Percentiles rank a stretch among this genome's conserved stretches.
Conservation (phyloP, 2,329 filamentous ascomycete species). For the Cytospora chrysosperma region DNA sequence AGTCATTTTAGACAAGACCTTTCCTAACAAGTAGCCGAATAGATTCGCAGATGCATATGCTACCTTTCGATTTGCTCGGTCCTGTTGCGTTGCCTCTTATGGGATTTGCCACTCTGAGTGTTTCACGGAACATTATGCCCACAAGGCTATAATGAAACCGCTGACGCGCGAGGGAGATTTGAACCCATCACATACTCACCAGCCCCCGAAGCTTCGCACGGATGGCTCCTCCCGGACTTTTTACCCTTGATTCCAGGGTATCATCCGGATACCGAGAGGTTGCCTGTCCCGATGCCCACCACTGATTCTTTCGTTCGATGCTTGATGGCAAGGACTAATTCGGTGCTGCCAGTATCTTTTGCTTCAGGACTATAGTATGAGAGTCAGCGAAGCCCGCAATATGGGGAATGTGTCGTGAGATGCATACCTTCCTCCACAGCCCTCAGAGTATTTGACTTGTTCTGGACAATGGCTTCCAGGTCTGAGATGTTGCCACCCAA, state of each 20-base stretch:
- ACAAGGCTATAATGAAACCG: not conserved
- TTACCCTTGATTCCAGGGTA: not conserved
- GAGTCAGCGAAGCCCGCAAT: constrained; percentile 1
- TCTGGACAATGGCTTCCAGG: constrained; percentile 56
- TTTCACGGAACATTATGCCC: not conserved
- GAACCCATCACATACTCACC: not conserved
- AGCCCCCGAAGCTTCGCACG: not conserved
- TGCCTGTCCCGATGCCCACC: not conserved
- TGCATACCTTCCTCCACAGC: constrained; percentile 82
- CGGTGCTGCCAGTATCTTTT: constrained; percentile 37
- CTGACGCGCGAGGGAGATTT: not conserved
- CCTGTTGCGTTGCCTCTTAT: not conserved
- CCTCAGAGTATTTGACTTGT: constrained; percentile 80
- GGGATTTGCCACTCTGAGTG: not conserved
- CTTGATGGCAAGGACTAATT: constrained; percentile 18
- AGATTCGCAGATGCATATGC: not conserved
- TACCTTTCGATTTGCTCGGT: not conserved
- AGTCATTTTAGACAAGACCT: not conserved
- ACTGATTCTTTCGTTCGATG: not conserved
- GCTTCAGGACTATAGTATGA: constrained; percentile 36
- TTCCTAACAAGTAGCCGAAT: not conserved
- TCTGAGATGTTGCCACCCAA: constrained; percentile 54
- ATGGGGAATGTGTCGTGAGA: not conserved
- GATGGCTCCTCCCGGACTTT: not conserved
- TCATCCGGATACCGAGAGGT: not conserved